phyloP scores from a whole-genome alignment of 2,329 filamentous ascomycete genomes.

The Thielaviopsis euricoi region DNA sequence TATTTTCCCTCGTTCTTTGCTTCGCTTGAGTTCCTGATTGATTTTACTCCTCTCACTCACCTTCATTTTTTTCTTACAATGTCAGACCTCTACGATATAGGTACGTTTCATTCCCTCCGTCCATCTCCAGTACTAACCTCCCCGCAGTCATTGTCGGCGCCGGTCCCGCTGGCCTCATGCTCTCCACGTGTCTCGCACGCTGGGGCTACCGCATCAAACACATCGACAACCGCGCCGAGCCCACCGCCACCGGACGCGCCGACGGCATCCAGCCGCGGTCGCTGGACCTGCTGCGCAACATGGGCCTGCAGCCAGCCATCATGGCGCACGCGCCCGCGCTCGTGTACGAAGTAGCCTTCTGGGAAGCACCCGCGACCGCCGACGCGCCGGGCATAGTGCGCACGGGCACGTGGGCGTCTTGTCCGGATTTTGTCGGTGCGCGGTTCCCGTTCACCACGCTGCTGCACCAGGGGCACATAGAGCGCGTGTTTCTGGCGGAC shows the following conservation, averaged over 20 bases:
- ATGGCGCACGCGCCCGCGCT: constrained; percentile 79
- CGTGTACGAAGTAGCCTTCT: constrained; percentile 64
- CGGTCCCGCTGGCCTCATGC: constrained; percentile 72
- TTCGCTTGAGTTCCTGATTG: too few species aligned
- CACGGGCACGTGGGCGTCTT: constrained; percentile 69
- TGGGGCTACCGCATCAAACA: constrained; percentile 95
- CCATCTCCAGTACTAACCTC: constrained; percentile 4
- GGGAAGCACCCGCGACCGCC: constrained; percentile 37
- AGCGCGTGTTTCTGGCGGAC: constrained; percentile 52
- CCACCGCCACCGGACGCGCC: constrained; percentile 69
- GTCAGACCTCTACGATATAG: constrained; percentile 26
- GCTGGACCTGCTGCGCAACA: constrained; percentile 70
- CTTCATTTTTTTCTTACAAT: not conserved
- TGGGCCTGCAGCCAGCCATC: constrained; percentile 74
- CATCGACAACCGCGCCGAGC: constrained; percentile 77
- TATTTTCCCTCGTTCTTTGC: not conserved
- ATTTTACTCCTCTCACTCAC: too few species aligned
- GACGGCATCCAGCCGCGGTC: constrained; percentile 88
- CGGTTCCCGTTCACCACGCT: constrained; percentile 56
- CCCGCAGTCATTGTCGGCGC: constrained; percentile 65
- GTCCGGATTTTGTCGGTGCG: constrained; percentile 65
- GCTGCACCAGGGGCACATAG: constrained; percentile 55
- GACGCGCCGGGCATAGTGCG: constrained; percentile 42
- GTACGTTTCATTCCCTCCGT: constrained; percentile 20
- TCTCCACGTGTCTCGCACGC: constrained; percentile 73